These are phyloP conservation scores for Sporothrix brunneoviolacea DNA, from an alignment of 2,329 filamentous ascomycete genomes.

Conservation along the genomic window DNA sequence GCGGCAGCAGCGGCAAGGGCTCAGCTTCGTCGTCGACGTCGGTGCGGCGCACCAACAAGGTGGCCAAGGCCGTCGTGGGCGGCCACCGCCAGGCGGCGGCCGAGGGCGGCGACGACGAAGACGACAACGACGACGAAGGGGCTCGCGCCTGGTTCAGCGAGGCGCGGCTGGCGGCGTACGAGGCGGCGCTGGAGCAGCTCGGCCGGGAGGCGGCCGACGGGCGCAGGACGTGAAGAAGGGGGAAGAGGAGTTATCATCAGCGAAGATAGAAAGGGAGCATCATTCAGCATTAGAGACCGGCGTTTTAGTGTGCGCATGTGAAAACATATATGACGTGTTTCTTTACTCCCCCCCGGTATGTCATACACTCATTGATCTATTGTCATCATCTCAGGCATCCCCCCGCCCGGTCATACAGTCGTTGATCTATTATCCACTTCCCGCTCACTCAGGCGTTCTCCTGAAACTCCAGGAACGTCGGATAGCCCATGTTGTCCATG, in stretches of 20 bases:
- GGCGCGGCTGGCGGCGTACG: conserved; percentile 41
- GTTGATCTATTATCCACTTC: too few species aligned
- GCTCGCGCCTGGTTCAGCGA: conserved; percentile 34
- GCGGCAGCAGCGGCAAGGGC: conserved; percentile 28
- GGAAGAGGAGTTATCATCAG: neutral
- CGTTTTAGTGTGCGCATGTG: too few species aligned
- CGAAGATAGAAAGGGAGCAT: neutral
- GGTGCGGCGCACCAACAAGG: conserved; percentile 36
- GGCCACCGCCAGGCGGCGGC: neutral
- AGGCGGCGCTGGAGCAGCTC: conserved; percentile 54
- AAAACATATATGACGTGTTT: too few species aligned
- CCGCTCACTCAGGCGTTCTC: neutral
- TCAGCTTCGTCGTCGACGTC: neutral
- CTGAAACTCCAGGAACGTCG: conserved; percentile 12
- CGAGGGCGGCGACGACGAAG: conserved; percentile 19
- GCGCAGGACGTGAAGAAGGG: conserved; percentile 16
- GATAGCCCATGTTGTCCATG: conserved; percentile 14
- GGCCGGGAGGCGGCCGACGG: conserved; percentile 51
- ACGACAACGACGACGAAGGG: conserved; percentile 25
- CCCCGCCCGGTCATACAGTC: neutral
- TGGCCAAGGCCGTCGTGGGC: conserved; percentile 41
- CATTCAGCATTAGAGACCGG: too few species aligned
- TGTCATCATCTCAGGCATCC: neutral
- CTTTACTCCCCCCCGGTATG: too few species aligned
- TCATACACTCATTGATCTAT: too few species aligned